Evolutionary conservation across 2,329 filamentous ascomycete species (phyloP), one percentile per base, ranked within the genome.

Genomic region (Coniella vitis): DNA sequence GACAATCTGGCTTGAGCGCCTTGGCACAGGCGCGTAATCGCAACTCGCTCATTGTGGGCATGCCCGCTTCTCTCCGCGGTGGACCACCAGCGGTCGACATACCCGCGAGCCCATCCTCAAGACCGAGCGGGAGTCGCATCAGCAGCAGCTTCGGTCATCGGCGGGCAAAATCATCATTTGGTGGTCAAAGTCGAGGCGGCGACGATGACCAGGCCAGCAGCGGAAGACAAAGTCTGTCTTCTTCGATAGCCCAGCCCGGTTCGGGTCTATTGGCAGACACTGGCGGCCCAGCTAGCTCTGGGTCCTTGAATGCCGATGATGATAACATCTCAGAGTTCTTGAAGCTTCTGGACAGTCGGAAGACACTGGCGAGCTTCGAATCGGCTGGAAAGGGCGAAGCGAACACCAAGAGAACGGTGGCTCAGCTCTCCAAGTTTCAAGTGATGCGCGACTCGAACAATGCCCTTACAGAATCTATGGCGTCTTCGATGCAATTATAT

Each of bases 121-220:
- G 86, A 54, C 87, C 88, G 4, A 76, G 85, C 0, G 82, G 87
- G n/a, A 84, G 83, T 52, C 83, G 87, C 40, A 97, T 94, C 63
- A 95, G 89, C 65, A 97, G 91, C 65, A 95, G 90, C 61, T 98
- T 98, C 60, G 87, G 85, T 7, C 89, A 95, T 63, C 81, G 93
- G 39, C 81, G 87, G 47, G 84, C 80, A 22, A 81, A 90, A 38
- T 80, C 84, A 20, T 94, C 90, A 0, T 86, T 86, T 49, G 84
- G 86, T 29, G 85, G 86, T 17, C 76, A 79, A 17, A 87, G 84
- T 60, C 83, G 76, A 54, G 73, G 71, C 2, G 70, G 65, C 1
- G 85, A 88, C 45, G 86, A 90, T 54, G 86, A 90, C 58, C 84
- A 87, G 60, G 73, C 72, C 32, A 89, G 86, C 65, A 96, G 90